Base-by-base conservation (phyloP, 2,329 filamentous ascomycete genomes). In the Diaporthe ilicicola region DNA sequence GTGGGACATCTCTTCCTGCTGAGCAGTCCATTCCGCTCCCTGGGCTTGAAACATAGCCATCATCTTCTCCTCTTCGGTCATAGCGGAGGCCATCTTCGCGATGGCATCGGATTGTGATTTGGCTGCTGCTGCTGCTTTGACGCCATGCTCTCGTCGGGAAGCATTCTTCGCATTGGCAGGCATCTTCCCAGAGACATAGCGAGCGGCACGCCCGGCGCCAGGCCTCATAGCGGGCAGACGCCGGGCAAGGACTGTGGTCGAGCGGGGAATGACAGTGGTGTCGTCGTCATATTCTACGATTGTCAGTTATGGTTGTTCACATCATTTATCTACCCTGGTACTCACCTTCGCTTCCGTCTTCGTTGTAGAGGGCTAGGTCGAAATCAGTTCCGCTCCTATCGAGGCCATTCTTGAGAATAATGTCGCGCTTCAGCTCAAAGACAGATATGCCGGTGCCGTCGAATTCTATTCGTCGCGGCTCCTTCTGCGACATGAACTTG, bases 401-500 rank as follows among this genome's bases (percentile, higher is more conserved):
- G 76, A 99, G 89, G 73, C 94, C 94, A 82, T 94, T 97, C 82
- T 95, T 93, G 81, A 89, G 91, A 85, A 99, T 99, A 79, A 99
- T 99, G 84, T 98, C 96, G 85, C 95, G 93, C 86, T 99, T 99
- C 80, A 99, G 88, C 81, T 99, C 97, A 84, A 98, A 99, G 74
- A 98, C 96, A 73, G 95, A 97, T 80, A 98, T 97, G 82, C 94
- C 94, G 77, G 95, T 98, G 80, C 96, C 96, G 83, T 99, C 95
- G 82, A 99, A 98, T 79, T 95, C 93, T 78, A 99, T 94, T 79
- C 95, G 91, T 70, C 94, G 94, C 72, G 94, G 94, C 80, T 98
- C 96, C 85, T 94, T 98, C 81, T 97, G 94, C 77, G 95, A 98
- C 85, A 98, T 98, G 91, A 99, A 99, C 85, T 97, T 97, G 93